phyloP scores from a whole-genome alignment of 345 rosid genomes.

The Punica granatum region DNA sequence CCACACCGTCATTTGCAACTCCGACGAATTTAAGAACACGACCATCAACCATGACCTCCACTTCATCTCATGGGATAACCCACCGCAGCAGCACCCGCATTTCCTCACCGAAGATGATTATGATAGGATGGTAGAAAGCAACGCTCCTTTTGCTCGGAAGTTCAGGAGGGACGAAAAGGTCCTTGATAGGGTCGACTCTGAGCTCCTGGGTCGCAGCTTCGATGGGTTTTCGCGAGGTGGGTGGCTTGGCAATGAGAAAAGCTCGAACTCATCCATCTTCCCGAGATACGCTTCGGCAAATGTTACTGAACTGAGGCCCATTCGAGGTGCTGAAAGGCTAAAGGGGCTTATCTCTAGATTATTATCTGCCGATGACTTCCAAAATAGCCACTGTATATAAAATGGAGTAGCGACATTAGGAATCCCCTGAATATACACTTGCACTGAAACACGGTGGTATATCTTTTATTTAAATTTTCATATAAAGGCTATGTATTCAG shows the following conservation, averaged over 20 bases:
- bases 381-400: constrained; percentile 35
- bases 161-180: constrained; percentile 54
- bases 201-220: constrained; percentile 45
- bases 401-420: too few relatives aligned
- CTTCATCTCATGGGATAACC: constrained; percentile 92
- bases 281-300: constrained; percentile 13
- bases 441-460: too few relatives aligned
- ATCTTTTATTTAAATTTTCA: too few relatives aligned
- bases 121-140: constrained; percentile 62
- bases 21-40: constrained; percentile 55
- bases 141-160: constrained; percentile 81
- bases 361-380: constrained; percentile 47
- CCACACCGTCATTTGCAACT: constrained; percentile 87
- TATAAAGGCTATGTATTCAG: neutral
- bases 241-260: constrained; percentile 37
- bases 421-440: too few relatives aligned
- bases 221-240: constrained; percentile 59
- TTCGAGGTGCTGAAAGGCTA: constrained; percentile 65
- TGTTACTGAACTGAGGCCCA: constrained; percentile 48
- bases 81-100: constrained; percentile 92
- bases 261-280: neutral
- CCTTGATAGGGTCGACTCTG: constrained; percentile 76
- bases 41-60: constrained; percentile 88
- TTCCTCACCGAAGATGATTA: constrained; percentile 56
- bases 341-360: constrained; percentile 41